Evolutionary conservation across 306 rosid genomes (phyloP).

Genomic region (Sechiopsis laciniata): DNA sequence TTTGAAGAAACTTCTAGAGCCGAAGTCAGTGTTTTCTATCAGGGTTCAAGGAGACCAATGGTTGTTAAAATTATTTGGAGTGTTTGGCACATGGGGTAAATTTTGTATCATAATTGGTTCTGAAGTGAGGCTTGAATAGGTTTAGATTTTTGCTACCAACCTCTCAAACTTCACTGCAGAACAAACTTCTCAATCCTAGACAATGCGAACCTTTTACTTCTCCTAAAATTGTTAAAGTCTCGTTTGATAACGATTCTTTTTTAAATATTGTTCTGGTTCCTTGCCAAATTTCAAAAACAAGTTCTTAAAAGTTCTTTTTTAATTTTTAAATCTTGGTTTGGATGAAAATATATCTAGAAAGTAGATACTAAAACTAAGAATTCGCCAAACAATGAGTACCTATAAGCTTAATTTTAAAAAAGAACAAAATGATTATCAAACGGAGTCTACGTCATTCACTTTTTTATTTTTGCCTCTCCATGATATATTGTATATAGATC

Average conservation of each 20-base stretch:
- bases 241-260: no score
- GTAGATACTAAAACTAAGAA: conserved; percentile 25
- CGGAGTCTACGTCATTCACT: background rate
- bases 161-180: background rate
- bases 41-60: conserved; percentile 1
- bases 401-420: no score
- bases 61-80: background rate
- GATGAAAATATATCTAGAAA: background rate
- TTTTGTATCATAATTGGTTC: background rate
- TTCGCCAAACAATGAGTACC: conserved; percentile 53
- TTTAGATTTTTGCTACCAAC: background rate
- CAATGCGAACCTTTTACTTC: background rate
- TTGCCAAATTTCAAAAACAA: no score
- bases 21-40: conserved; percentile 3
- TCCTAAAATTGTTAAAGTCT: background rate
- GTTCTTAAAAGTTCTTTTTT: background rate
- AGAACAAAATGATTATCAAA: background rate
- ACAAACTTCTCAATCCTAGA: background rate
- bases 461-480: background rate
- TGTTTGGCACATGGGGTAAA: background rate
- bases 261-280: background rate
- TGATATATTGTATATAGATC: background rate
- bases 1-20: background rate
- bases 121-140: background rate
- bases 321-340: background rate